phyloP scores from a whole-genome alignment of 805 yeast species.

The Barnettozyma pratensis region DNA sequence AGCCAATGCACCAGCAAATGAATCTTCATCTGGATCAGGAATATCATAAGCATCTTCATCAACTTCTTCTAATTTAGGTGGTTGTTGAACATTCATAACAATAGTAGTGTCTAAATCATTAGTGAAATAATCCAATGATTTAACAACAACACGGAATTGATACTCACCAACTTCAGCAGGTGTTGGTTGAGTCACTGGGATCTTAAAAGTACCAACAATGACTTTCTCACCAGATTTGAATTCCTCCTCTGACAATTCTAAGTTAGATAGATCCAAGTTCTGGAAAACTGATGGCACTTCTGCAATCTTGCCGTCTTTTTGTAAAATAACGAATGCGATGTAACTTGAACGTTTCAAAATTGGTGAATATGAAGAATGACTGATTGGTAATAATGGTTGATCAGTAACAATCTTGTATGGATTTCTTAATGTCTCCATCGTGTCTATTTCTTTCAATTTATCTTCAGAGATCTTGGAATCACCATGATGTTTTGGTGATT shows the following conservation, averaged over 20 bases:
- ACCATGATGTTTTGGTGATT: slow-evolving; percentile 61
- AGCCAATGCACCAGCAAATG: slow-evolving; percentile 72
- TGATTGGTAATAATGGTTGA: slow-evolving; percentile 67
- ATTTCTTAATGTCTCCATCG: slow-evolving; percentile 61
- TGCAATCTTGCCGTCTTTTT: slow-evolving; percentile 73
- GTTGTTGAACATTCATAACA: slow-evolving; percentile 61
- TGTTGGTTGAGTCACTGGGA: slow-evolving; percentile 69
- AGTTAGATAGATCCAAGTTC: slow-evolving; percentile 49
- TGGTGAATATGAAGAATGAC: slow-evolving; percentile 78
- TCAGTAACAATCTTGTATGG: slow-evolving; percentile 61
- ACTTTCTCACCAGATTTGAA: slow-evolving; percentile 27
- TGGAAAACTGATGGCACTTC: slow-evolving; percentile 58
- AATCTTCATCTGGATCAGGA: slow-evolving; percentile 70
- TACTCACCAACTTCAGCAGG: slow-evolving; percentile 66
- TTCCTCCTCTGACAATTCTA: slow-evolving; percentile 47
- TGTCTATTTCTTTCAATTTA: slow-evolving; percentile 48
- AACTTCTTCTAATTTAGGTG: slow-evolving; percentile 43
- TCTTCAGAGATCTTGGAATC: slow-evolving; percentile 28
- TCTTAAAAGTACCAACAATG: slow-evolving; percentile 68
- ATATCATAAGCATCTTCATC: slow-evolving; percentile 53
- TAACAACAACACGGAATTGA: slow-evolving; percentile 65
- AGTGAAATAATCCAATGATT: slow-evolving; percentile 77
- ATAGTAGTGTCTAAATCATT: slow-evolving; percentile 71
- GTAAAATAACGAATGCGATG: slow-evolving; percentile 64
- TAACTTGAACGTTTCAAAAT: slow-evolving; percentile 44